Percentiles rank a stretch among this genome's conserved stretches.
phyloP scores from a whole-genome alignment of 768 basidiomycete species.

The Macrocybe gigantea region DNA sequence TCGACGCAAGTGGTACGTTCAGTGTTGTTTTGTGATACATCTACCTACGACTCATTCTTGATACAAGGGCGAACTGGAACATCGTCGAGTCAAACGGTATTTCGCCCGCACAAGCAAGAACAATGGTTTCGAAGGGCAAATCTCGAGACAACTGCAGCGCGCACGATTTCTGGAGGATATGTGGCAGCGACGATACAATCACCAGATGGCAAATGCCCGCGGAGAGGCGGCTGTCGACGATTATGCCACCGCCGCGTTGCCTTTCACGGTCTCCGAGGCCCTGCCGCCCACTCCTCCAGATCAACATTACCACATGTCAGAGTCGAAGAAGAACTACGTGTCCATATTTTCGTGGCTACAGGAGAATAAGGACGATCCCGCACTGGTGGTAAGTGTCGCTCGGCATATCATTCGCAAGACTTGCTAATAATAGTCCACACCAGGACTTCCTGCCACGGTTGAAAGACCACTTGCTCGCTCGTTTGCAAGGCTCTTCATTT shows the following conservation, averaged over 20 bases:
- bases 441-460: neutral
- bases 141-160: conserved; percentile 12
- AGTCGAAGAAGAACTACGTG: conserved; percentile 20
- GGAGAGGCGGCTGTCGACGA: neutral
- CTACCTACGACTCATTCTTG: neutral
- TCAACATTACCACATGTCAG: conserved; percentile 14
- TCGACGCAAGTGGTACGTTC: conserved; percentile 23
- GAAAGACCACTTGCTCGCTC: neutral
- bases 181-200: neutral
- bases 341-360: conserved; percentile 10
- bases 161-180: conserved; percentile 10
- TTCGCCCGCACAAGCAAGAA: conserved; percentile 27
- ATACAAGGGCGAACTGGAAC: conserved; percentile 31
- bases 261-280: neutral
- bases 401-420: too few relatives aligned
- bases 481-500: neutral
- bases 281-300: neutral
- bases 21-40: neutral
- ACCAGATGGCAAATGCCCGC: neutral
- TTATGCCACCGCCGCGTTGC: neutral
- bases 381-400: neutral
- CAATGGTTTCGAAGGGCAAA: conserved; percentile 13
- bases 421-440: neutral
- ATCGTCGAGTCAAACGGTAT: conserved; percentile 25
- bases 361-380: conserved; percentile 1